These are phyloP conservation scores for Capsicum rhomboideum DNA, from an alignment of 257 asterid species.

Conservation along the genomic window DNA sequence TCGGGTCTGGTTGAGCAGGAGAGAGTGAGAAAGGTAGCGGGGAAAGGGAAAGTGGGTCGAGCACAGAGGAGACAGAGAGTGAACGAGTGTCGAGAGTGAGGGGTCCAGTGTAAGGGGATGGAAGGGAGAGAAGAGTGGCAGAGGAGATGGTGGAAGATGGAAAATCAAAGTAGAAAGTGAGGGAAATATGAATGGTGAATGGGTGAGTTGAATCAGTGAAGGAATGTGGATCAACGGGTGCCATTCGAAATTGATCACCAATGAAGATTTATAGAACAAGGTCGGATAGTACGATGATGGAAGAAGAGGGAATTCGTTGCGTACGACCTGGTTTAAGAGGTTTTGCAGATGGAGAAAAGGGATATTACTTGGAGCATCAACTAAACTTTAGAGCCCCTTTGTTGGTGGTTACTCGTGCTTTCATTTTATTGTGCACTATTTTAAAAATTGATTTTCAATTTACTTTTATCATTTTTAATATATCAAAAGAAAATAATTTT, in stretches of 20 bases:
- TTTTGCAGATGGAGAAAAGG: neutral
- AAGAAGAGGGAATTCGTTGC: neutral
- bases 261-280: neutral
- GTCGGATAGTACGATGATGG: neutral
- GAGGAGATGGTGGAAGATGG: constrained; percentile 67
- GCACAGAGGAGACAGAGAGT: constrained; percentile 42
- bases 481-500: too few relatives aligned
- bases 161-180: constrained; percentile 75
- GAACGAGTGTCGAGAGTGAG: constrained; percentile 76
- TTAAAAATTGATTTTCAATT: too few relatives aligned
- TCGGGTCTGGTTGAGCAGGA: neutral
- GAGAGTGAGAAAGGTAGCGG: constrained; percentile 56
- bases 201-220: constrained; percentile 79
- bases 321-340: neutral
- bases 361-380: too few relatives aligned
- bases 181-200: constrained; percentile 70
- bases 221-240: constrained; percentile 87
- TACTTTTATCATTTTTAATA: too few relatives aligned
- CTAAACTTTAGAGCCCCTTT: too few relatives aligned
- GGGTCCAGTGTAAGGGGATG: constrained; percentile 59
- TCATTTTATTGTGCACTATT: too few relatives aligned
- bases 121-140: constrained; percentile 61
- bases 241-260: constrained; percentile 28
- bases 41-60: constrained; percentile 17
- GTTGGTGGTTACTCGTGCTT: too few relatives aligned